phyloP scores from a whole-genome alignment of 345 rosid species.

The Lepidium didymum region DNA sequence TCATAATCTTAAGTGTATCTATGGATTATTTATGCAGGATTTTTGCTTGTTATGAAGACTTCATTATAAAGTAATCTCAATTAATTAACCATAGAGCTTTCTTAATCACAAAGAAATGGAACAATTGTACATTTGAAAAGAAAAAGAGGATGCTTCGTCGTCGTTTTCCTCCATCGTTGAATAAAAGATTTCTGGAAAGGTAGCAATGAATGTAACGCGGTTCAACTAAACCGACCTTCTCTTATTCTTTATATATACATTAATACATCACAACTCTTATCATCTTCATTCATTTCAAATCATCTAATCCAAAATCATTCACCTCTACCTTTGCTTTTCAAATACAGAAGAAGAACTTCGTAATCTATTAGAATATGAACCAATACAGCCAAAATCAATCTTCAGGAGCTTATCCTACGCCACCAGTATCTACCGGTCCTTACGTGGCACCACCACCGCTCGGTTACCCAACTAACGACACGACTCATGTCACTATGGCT shows the following conservation, averaged over 20 bases:
- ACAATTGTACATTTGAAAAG: not conserved
- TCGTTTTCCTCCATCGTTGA: not conserved
- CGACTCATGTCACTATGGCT: constrained; percentile 8
- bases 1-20: not conserved
- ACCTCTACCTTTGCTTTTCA: not conserved
- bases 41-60: not conserved
- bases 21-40: not conserved
- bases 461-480: constrained; percentile 26
- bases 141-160: not conserved
- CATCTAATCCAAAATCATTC: not conserved
- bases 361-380: constrained; percentile 13
- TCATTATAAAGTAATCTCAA: too few relatives aligned
- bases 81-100: not conserved
- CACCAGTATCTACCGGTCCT: constrained; percentile 24
- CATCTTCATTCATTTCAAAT: not conserved
- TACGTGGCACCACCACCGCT: constrained; percentile 22
- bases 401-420: constrained; percentile 23
- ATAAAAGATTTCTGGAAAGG: not conserved
- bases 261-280: not conserved
- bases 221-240: constrained; percentile 21
- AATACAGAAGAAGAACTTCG: not conserved
- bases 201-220: constrained; percentile 21
- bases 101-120: not conserved
- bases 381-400: constrained; percentile 21
- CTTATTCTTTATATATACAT: not conserved